Conservation (phyloP, 2,329 filamentous ascomycete genomes). For the Acarospora socialis region DNA sequence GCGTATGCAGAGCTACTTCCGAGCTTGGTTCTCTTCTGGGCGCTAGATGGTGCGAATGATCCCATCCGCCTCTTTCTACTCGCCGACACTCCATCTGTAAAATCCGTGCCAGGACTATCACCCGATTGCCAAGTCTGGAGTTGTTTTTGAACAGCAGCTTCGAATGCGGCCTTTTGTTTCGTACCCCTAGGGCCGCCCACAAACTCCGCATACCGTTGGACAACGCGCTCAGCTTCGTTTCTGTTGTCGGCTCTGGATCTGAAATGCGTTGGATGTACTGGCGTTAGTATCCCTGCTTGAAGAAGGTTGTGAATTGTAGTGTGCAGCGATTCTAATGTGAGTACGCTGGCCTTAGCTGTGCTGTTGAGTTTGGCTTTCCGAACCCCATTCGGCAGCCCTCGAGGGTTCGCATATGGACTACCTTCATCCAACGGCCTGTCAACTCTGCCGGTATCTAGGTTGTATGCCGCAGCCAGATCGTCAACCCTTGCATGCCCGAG, state of each 20-base stretch:
- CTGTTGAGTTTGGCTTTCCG: too few species aligned
- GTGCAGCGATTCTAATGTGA: slow-evolving; percentile 4
- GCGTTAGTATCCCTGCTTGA: slow-evolving; percentile 5
- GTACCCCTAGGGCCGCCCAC: slow-evolving; percentile 6
- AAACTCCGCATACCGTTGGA: slow-evolving; percentile 3
- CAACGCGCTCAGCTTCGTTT: slow-evolving; percentile 10
- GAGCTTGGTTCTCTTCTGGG: too few species aligned
- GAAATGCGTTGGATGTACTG: slow-evolving; percentile 10
- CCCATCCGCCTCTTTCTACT: too few species aligned
- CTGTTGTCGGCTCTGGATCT: slow-evolving; percentile 11
- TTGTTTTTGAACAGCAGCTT: slow-evolving; percentile 6
- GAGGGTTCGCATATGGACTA: too few species aligned
- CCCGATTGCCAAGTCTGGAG: slow-evolving; percentile 11
- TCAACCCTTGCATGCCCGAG: slow-evolving; percentile 56
- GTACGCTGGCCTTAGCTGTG: too few species aligned
- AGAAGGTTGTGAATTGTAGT: slow-evolving; percentile 7
- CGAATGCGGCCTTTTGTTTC: slow-evolving; percentile 6
- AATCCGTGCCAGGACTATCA: not conserved
- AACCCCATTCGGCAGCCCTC: too few species aligned
- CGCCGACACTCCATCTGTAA: slow-evolving; percentile 1
- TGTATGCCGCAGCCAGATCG: slow-evolving; percentile 24
- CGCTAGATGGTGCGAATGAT: too few species aligned
- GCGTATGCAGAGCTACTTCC: too few species aligned
- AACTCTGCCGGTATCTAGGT: too few species aligned
- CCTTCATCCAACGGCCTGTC: too few species aligned